Evolutionary conservation across 2,329 filamentous ascomycete genomes (phyloP), one percentile per base, ranked within the genome.

Genomic region (Hirsutella minnesotensis): DNA sequence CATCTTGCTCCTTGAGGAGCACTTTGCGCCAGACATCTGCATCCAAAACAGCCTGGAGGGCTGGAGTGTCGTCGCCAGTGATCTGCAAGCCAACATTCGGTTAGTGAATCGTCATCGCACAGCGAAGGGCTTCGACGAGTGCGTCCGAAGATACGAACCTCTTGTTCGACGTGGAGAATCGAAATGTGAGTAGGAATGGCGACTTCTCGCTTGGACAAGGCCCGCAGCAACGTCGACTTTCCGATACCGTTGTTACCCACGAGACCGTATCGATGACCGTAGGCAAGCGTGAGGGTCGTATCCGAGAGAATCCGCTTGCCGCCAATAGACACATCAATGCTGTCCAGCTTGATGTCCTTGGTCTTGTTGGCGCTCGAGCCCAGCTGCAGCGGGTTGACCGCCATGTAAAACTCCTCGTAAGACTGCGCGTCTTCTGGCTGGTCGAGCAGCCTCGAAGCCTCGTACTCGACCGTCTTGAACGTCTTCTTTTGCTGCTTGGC

Each of bases 371-470:
- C 68, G 27, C 81, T 75, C 44, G 76, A 63, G 51, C 88, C 90
- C 47, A 96, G 57, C 60, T 96, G 90, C 49, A 98, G 75, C 47
- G 92, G 92, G 64, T 98, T 98, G 70, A 98, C 92, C 42, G 87
- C 83, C 92, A 98, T 96, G 76, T 94, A 98, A 68, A 98, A 96
- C 62, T 98, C 92, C 66, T 98, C 92, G 61, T 98, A 98, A 34
- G 87, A 94, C 71, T 95, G 83, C 12, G 89, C 72, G 55, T 82
- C 77, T 55, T 90, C 83, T 4, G 86, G 75, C 63, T 86, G 78
- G 58, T 94, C 83, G 51, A 98, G 79, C 51, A 98, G 72, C 52
- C 81, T 81, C 12, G 92, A 96, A 0, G 92, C 86, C 67, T 98
- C 92, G 62, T 98, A 98, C 65, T 95, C 86, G 53, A 98, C 92